These are phyloP conservation scores for Neofusicoccum parvum DNA, from an alignment of 2,329 filamentous ascomycete species.

Conservation along the genomic window DNA sequence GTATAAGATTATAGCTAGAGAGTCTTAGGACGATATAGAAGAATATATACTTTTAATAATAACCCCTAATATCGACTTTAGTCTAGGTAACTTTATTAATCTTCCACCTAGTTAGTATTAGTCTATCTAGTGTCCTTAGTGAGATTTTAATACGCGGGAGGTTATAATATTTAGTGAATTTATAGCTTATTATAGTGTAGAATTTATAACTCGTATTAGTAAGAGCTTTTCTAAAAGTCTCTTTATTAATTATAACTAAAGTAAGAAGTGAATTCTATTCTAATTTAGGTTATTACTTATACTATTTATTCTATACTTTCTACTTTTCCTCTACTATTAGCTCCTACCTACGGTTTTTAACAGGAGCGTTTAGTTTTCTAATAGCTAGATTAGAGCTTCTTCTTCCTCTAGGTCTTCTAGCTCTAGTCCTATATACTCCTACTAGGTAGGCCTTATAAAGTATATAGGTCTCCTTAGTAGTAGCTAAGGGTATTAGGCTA, in stretches of 20 bases:
- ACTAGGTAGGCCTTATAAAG: too few relatives aligned
- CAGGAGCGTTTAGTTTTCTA: too few relatives aligned
- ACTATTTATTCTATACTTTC: not conserved
- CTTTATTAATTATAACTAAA: too few relatives aligned
- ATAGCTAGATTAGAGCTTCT: too few relatives aligned
- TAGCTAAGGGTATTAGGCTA: too few relatives aligned
- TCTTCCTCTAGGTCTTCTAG: too few relatives aligned
- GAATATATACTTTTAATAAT: not conserved
- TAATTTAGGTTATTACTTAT: not conserved
- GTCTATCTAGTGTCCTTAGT: not conserved
- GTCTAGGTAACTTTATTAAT: not conserved
- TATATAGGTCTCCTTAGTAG: too few relatives aligned
- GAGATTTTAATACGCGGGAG: not conserved
- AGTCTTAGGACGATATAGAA: not conserved
- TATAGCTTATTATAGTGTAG: not conserved
- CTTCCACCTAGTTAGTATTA: not conserved
- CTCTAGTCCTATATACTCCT: too few relatives aligned
- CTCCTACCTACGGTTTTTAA: slow-evolving; percentile 1
- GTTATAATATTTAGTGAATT: not conserved
- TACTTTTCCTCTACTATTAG: not conserved
- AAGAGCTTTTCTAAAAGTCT: slow-evolving; percentile 3
- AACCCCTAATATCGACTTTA: not conserved
- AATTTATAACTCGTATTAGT: not conserved
- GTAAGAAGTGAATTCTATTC: not conserved
- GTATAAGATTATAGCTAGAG: not conserved